A percentile compares a stretch with the other conserved stretches of the same genome.
Conservation (phyloP, 73 alveolate species). For the Paraurostyla sp. region DNA sequence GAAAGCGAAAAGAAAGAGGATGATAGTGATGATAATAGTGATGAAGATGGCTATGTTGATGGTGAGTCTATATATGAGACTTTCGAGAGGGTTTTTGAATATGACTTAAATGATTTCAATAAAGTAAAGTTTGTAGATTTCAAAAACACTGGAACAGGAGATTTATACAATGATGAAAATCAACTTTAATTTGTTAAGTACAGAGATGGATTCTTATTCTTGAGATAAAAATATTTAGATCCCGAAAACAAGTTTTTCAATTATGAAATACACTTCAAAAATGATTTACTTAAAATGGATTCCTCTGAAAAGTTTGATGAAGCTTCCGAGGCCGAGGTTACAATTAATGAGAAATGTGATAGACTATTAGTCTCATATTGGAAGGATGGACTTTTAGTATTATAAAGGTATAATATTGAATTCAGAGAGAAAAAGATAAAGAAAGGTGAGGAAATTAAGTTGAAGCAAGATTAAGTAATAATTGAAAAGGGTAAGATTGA, state of each 20-base stretch:
- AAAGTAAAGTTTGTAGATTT: background rate
- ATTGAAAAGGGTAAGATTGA: slow-evolving; percentile 6
- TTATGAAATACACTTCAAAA: background rate
- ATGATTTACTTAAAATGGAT: background rate
- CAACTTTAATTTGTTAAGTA: background rate
- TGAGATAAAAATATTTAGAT: background rate
- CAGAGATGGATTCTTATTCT: background rate
- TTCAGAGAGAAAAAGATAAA: slow-evolving; percentile 21
- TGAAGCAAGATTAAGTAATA: background rate
- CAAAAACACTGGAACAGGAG: background rate
- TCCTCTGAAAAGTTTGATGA: background rate
- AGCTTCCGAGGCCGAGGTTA: background rate
- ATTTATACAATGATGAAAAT: background rate
- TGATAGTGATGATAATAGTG: no score
- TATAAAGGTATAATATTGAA: background rate
- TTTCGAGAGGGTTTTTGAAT: slow-evolving; percentile 16
- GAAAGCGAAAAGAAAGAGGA: slow-evolving; percentile 4
- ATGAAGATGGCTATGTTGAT: no score
- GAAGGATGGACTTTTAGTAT: slow-evolving; percentile 3
- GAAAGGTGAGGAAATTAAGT: slow-evolving; percentile 28
- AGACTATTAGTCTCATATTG: background rate
- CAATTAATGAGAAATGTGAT: slow-evolving; percentile 44
- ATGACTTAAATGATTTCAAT: slow-evolving; percentile 15
- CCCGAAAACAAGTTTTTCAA: background rate
- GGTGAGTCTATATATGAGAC: no score